phyloP scores from a whole-genome alignment of 352 stramenopile species.

The Pythium dissotocum region DNA sequence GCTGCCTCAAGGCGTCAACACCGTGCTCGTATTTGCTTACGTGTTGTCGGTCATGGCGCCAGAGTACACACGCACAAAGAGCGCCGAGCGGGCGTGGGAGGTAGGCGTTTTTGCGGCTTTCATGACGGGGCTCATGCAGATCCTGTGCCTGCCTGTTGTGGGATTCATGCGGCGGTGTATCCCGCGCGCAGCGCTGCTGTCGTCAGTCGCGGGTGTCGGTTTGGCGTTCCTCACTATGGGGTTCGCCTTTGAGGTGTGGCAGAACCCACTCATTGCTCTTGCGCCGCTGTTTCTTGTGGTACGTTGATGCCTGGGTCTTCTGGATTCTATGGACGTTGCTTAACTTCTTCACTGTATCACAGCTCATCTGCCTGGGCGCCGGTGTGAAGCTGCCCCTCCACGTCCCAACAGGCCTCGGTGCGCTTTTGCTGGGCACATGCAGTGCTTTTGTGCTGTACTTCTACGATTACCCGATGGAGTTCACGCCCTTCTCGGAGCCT shows the following conservation, averaged over 20 bases:
- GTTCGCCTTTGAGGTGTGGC: conserved; percentile 48
- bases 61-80: conserved; percentile 35
- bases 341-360: neutral
- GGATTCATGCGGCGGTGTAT: conserved; percentile 32
- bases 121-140: conserved; percentile 38
- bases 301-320: conserved; percentile 3
- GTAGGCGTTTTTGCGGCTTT: conserved; percentile 37
- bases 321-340: too few species aligned
- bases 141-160: conserved; percentile 34
- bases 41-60: conserved; percentile 42
- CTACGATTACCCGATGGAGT: conserved; percentile 31
- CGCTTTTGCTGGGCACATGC: conserved; percentile 35
- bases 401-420: conserved; percentile 36
- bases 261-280: conserved; percentile 40
- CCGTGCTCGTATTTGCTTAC: conserved; percentile 47
- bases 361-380: conserved; percentile 44
- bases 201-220: conserved; percentile 41
- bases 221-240: conserved; percentile 46
- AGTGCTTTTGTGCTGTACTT: conserved; percentile 31
- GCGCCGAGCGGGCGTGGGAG: conserved; percentile 31
- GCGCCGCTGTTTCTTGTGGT: conserved; percentile 40
- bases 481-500: conserved; percentile 33
- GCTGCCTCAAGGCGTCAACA: conserved; percentile 45
- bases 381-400: conserved; percentile 43
- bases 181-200: conserved; percentile 36